phyloP scores from a whole-genome alignment of 164 flowering plant genomes.

The Taxillus chinensis region DNA sequence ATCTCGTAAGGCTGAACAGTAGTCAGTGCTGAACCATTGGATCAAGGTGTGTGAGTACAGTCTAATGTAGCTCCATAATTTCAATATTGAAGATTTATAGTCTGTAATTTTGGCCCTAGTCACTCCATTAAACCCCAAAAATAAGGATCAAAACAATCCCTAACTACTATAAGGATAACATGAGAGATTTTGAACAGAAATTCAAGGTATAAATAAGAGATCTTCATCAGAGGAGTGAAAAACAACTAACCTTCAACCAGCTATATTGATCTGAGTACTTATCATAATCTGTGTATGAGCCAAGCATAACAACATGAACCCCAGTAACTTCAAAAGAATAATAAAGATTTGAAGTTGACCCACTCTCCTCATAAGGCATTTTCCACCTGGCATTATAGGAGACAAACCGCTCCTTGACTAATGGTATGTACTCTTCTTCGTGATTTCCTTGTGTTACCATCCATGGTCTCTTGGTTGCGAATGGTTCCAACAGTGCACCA shows the following conservation, averaged over 20 bases:
- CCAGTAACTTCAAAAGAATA: conserved; percentile 97
- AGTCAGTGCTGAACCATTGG: too few relatives aligned
- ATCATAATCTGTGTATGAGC: conserved; percentile 79
- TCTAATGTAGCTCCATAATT: too few relatives aligned
- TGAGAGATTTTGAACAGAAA: too few relatives aligned
- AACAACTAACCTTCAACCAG: conserved; percentile 76
- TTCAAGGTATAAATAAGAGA: too few relatives aligned
- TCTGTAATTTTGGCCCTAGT: too few relatives aligned
- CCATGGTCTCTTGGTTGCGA: conserved; percentile 92
- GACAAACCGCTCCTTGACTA: conserved; percentile 46
- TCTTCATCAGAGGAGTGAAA: background rate
- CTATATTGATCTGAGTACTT: conserved; percentile 68
- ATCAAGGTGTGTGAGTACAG: too few relatives aligned
- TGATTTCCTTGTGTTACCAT: conserved; percentile 98
- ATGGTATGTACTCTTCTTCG: conserved; percentile 66
- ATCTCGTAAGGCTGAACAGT: too few relatives aligned
- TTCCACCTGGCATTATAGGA: conserved; percentile 94
- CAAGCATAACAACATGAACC: conserved; percentile 85
- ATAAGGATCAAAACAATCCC: too few relatives aligned
- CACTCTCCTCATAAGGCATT: conserved; percentile 92
- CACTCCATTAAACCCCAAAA: too few relatives aligned
- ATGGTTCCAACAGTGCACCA: conserved; percentile 85
- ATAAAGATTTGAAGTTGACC: conserved; percentile 74
- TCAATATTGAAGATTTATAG: too few relatives aligned
- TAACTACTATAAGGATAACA: too few relatives aligned